Evolutionary conservation across 495 filamentous ascomycete genomes (phyloP).

Genomic region (Daldinia caldariorum): DNA sequence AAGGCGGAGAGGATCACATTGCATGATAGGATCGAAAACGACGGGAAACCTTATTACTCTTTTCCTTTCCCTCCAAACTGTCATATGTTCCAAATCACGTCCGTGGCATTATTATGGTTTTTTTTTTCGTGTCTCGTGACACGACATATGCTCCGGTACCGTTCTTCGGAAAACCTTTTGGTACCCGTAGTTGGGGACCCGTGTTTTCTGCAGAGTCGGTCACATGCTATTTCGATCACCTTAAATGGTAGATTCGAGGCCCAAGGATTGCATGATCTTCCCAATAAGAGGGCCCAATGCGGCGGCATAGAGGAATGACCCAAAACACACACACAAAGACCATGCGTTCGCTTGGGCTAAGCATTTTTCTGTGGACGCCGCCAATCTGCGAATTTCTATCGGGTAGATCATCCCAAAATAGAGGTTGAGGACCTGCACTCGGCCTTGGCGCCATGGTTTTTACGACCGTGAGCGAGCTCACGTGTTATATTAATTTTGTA

Average conservation of each 20-base stretch:
- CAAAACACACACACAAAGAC: slow-evolving; percentile 20
- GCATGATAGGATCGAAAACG: slow-evolving; percentile 30
- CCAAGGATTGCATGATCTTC: slow-evolving; percentile 36
- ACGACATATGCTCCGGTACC: slow-evolving; percentile 40
- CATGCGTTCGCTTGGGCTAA: slow-evolving; percentile 28
- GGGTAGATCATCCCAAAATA: slow-evolving; percentile 33
- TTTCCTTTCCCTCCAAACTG: slow-evolving; percentile 18
- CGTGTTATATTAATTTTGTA: slow-evolving; percentile 41
- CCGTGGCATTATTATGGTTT: slow-evolving; percentile 33
- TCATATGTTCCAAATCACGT: slow-evolving; percentile 37
- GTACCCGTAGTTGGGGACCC: slow-evolving; percentile 29
- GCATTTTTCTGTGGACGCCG: slow-evolving; percentile 16
- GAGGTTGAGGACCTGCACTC: slow-evolving; percentile 18
- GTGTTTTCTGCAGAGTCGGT: slow-evolving; percentile 34
- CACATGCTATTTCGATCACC: slow-evolving; percentile 39
- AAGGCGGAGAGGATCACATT: slow-evolving; percentile 20
- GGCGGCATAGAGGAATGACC: slow-evolving; percentile 29
- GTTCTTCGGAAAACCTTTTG: slow-evolving; percentile 27
- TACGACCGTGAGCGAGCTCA: slow-evolving; percentile 33
- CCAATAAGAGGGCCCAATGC: slow-evolving; percentile 36
- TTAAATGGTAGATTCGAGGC: slow-evolving; percentile 28
- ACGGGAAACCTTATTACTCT: slow-evolving; percentile 31
- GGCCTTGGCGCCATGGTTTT: slow-evolving; percentile 31
- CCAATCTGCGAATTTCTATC: slow-evolving; percentile 17
- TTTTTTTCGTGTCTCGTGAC: slow-evolving; percentile 41